phyloP scores from a whole-genome alignment of 73 alveolate species.

The Loxodes magnus region DNA sequence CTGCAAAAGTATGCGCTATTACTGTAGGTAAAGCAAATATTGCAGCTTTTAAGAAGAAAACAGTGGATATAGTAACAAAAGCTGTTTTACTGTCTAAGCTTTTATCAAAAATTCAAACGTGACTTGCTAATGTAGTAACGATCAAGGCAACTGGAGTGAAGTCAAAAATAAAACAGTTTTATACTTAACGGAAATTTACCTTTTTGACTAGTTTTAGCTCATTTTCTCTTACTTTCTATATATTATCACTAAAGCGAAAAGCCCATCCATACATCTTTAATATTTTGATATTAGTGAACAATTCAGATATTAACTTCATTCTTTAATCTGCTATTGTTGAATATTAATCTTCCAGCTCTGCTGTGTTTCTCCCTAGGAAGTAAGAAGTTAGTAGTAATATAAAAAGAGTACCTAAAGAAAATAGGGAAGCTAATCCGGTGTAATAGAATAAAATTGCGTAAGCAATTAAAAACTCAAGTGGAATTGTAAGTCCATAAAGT shows the following conservation, averaged over 20 bases:
- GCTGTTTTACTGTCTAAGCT: no score
- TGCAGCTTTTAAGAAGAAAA: constrained; percentile 17
- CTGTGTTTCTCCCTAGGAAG: no score
- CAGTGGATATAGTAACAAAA: constrained; percentile 44
- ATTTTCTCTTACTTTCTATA: constrained; percentile 35
- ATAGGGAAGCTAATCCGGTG: no score
- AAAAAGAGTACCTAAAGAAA: no score
- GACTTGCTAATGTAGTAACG: constrained; percentile 39
- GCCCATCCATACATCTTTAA: constrained; percentile 79
- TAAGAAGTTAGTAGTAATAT: no score
- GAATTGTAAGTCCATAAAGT: no score
- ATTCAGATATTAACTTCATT: constrained; percentile 61
- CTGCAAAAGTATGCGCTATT: not conserved
- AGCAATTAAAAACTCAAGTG: no score
- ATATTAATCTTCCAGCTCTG: no score
- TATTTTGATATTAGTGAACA: constrained; percentile 68
- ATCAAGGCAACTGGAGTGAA: constrained; percentile 36
- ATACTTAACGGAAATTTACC: constrained; percentile 16
- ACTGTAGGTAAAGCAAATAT: not conserved
- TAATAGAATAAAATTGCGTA: no score
- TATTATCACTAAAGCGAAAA: constrained; percentile 34
- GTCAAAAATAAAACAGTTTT: constrained; percentile 31
- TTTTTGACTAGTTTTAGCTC: constrained; percentile 16
- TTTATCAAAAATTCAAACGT: constrained; percentile 40
- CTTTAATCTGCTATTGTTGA: constrained; percentile 67